Evolutionary conservation across 176 grass and related monocot species (phyloP).

Genomic region (Bothriochloa decipiens): DNA sequence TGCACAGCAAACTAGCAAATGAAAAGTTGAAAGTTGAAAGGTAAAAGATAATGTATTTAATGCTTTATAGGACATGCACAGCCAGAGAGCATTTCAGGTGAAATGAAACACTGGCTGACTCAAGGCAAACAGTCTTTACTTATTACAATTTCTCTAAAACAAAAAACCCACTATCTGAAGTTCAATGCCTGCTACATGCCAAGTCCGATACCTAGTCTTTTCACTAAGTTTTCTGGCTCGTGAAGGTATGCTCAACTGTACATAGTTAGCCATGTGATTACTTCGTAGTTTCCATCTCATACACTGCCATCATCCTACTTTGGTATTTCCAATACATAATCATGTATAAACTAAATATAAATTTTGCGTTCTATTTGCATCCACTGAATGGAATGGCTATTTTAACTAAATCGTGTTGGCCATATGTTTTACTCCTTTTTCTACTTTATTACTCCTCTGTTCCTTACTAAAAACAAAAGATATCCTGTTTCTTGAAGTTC

Average conservation of each 20-base stretch:
- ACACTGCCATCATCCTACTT: background rate
- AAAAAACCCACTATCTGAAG: background rate
- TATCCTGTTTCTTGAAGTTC: background rate
- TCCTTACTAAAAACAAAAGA: constrained; percentile 1
- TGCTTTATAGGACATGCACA: background rate
- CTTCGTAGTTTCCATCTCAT: background rate
- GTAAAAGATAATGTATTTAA: background rate
- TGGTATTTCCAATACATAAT: background rate
- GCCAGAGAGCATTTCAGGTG: background rate
- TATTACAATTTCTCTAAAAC: background rate
- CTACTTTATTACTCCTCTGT: background rate
- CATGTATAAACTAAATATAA: background rate
- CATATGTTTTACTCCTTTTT: background rate
- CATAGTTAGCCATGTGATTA: background rate
- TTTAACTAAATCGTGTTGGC: background rate
- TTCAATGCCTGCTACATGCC: background rate
- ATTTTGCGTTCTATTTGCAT: background rate
- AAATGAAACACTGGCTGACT: background rate
- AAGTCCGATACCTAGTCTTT: background rate
- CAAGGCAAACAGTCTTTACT: background rate
- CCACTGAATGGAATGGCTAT: background rate
- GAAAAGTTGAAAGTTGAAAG: background rate
- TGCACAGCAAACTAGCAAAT: background rate
- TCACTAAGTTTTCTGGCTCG: background rate
- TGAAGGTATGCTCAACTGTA: background rate